Base-by-base conservation (phyloP, 495 filamentous ascomycete species). In the Penicillium antarcticum region DNA sequence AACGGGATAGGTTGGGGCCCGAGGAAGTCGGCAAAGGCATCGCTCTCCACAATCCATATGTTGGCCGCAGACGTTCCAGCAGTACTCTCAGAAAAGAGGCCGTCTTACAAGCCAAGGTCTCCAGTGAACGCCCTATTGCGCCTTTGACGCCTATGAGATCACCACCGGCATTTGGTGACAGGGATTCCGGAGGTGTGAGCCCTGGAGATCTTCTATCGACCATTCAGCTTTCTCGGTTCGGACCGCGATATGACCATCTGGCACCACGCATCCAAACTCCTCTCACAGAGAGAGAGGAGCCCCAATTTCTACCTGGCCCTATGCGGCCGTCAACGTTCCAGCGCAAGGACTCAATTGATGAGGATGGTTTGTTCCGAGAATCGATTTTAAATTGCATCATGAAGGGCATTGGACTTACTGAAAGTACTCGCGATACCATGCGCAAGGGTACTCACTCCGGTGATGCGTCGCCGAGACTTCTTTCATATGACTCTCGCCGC, bases 381-480 rank as follows among this genome's bases (percentile, higher is more conserved):
- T 92, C 91, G 0, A 90, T 97, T 16, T 69, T 97, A 16, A 92
- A 96, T 47, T 97, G 94, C 63, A 95, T 97, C 60, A 90, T 96
- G 70, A 97, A 95, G 63, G 88, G 91, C 10, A 87, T 98, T 56
- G 94, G 94, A 2, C 70, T 98, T 53, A 87, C 85, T 0, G 58
- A 61, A 34, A 83, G 80, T 41, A 77, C 81, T 9, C 81, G 82
- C 39, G 83, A 84, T 61, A 71, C 68, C 17, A 50, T 86, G 8
- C 80, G 80, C 18, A 82, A 80, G 60, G 83, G 82, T 23, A 74
- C 81, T 2, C 55, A 66, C 10, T 96, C 92, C 2, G 86, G 82
- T 1, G 90, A 96, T 53, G 83, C 81, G 10, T 97, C 94, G 8
- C 94, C 94, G 17, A 81, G 82, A 38, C 76, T 98, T 12, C 80